phyloP scores from a whole-genome alignment of 1,284 basidiomycete genomes.

The Trichosporon inkin region DNA sequence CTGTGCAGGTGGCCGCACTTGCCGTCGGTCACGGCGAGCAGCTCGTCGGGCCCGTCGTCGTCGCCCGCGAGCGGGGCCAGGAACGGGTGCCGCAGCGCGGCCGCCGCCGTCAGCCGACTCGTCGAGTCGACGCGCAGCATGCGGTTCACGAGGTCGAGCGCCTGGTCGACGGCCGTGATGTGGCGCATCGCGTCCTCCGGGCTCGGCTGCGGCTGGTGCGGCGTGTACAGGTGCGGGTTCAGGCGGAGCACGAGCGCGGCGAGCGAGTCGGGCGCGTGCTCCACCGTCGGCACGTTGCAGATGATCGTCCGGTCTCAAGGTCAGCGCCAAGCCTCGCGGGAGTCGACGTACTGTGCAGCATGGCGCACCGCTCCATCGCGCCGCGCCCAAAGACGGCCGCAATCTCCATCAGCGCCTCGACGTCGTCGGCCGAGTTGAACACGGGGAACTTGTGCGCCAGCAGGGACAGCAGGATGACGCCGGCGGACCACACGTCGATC shows the following conservation, averaged over 20 bases:
- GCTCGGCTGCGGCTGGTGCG: conserved; percentile 49
- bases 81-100: conserved; percentile 74
- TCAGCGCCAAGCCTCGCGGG: conserved; percentile 7
- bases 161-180: conserved; percentile 58
- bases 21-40: conserved; percentile 30
- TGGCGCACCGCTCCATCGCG: conserved; percentile 79
- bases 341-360: conserved; percentile 72
- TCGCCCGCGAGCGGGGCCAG: conserved; percentile 46
- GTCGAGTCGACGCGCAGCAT: conserved; percentile 71
- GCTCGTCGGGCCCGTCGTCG: conserved; percentile 26
- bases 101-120: conserved; percentile 67
- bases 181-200: conserved; percentile 51
- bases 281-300: conserved; percentile 74
- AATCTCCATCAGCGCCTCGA: conserved; percentile 93
- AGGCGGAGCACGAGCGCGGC: conserved; percentile 66
- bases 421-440: conserved; percentile 91
- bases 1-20: conserved; percentile 43
- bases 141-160: conserved; percentile 67
- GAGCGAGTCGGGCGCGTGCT: conserved; percentile 64
- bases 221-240: conserved; percentile 67
- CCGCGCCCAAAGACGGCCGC: conserved; percentile 78
- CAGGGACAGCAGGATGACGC: conserved; percentile 88
- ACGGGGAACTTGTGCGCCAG: conserved; percentile 88
- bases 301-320: conserved; percentile 76
- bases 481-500: conserved; percentile 94